Percentiles rank a stretch among this genome's conserved stretches.
Conservation (phyloP, 495 filamentous ascomycete species). For the Aspergillus nidulans region DNA sequence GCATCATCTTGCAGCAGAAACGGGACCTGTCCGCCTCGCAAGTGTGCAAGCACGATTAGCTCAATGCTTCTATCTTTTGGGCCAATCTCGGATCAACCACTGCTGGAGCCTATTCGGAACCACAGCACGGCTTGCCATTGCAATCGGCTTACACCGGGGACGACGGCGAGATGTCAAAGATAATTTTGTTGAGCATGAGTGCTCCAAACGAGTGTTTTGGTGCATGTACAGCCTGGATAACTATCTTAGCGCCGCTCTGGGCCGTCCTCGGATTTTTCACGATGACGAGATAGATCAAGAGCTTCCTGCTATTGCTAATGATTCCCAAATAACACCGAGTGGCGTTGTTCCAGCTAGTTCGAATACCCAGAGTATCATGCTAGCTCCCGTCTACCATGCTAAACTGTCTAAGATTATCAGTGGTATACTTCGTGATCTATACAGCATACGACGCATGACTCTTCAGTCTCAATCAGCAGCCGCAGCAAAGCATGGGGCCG, state of each 20-base stretch:
- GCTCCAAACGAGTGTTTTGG: constrained; percentile 46
- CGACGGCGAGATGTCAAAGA: constrained; percentile 15
- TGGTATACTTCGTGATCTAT: constrained; percentile 22
- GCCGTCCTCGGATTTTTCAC: constrained; percentile 39
- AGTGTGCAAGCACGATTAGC: constrained; percentile 32
- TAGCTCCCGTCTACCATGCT: constrained; percentile 36
- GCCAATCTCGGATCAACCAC: constrained; percentile 33
- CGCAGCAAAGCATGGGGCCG: constrained; percentile 12
- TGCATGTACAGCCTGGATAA: constrained; percentile 45
- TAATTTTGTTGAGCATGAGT: constrained; percentile 22
- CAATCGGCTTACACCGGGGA: constrained; percentile 28
- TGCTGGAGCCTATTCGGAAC: constrained; percentile 39
- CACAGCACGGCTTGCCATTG: constrained; percentile 30
- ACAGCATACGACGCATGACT: constrained; percentile 14
- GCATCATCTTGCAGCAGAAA: constrained; percentile 24
- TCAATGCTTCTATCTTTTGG: constrained; percentile 33
- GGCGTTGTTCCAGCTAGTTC: constrained; percentile 18
- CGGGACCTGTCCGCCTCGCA: constrained; percentile 26
- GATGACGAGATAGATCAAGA: constrained; percentile 46
- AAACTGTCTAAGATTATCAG: constrained; percentile 27
- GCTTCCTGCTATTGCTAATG: constrained; percentile 38
- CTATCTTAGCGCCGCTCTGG: constrained; percentile 41
- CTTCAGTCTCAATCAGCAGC: constrained; percentile 9
- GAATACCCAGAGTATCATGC: constrained; percentile 35
- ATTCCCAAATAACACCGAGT: constrained; percentile 26